Evolutionary conservation across 2,329 filamentous ascomycete genomes (phyloP).

Genomic region (Neurospora crassa): DNA sequence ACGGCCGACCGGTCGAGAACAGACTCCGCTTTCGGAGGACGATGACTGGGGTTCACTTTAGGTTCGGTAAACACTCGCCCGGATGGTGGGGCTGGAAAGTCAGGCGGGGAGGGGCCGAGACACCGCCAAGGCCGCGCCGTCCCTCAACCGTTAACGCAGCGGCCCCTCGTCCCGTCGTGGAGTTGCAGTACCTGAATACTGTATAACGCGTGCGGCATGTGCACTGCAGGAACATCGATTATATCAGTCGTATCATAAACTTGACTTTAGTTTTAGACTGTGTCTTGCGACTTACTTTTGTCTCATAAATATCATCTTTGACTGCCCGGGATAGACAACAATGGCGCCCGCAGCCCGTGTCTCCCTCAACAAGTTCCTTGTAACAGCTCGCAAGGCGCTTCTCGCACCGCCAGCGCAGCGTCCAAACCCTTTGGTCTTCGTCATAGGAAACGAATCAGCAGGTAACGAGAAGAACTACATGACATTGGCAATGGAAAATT

Average conservation of each 20-base stretch:
- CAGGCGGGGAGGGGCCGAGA: not conserved
- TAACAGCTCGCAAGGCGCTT: conserved; percentile 38
- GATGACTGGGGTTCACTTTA: not conserved
- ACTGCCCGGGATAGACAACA: not conserved
- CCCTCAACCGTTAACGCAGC: not conserved
- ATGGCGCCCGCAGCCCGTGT: conserved; percentile 16
- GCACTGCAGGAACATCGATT: not conserved
- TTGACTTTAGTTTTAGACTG: not conserved
- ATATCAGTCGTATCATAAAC: not conserved
- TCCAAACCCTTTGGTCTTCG: conserved; percentile 44
- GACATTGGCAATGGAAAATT: too few species aligned
- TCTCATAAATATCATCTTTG: too few species aligned
- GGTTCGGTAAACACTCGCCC: not conserved
- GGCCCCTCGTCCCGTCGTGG: not conserved
- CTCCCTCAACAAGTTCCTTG: conserved; percentile 42
- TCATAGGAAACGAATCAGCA: conserved; percentile 59
- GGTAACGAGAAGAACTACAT: conserved; percentile 27
- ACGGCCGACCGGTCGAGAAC: not conserved
- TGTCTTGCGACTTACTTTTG: not conserved
- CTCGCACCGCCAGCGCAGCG: conserved; percentile 33
- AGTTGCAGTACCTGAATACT: not conserved
- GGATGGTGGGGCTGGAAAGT: not conserved
- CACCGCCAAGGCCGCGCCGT: not conserved
- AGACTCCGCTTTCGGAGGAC: not conserved
- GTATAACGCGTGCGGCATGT: not conserved